Conservation (phyloP, 176 grass and related monocot genomes). For the Canna indica region DNA sequence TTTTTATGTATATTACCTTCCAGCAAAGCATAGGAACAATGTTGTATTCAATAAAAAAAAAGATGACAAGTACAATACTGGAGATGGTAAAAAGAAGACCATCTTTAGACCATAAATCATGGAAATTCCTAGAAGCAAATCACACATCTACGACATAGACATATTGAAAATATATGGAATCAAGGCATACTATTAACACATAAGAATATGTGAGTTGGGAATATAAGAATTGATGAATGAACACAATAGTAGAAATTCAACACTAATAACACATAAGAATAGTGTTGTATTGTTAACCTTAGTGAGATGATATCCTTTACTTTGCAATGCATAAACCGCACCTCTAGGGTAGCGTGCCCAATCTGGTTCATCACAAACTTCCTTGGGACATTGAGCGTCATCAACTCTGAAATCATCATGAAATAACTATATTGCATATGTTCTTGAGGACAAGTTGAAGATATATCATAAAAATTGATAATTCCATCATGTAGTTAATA, state of each 20-base stretch:
- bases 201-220: background rate
- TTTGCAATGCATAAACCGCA: constrained; percentile 85
- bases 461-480: too few relatives aligned
- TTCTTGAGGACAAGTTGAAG: background rate
- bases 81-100: too few relatives aligned
- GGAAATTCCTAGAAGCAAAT: background rate
- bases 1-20: too few relatives aligned
- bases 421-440: background rate
- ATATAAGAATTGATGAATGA: background rate
- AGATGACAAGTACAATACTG: too few relatives aligned
- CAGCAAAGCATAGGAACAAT: too few relatives aligned
- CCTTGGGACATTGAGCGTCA: constrained; percentile 51
- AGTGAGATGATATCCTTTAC: constrained; percentile 59
- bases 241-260: background rate
- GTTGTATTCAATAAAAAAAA: too few relatives aligned
- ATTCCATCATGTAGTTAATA: background rate
- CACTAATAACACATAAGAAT: constrained; percentile 5
- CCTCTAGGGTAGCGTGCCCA: constrained; percentile 82
- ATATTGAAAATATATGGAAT: background rate
- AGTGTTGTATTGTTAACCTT: constrained; percentile 42
- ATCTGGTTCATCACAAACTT: constrained; percentile 51
- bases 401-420: constrained; percentile 39
- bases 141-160: background rate
- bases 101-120: too few relatives aligned
- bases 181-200: background rate